Percentiles rank a stretch among this genome's conserved stretches.
Conservation (phyloP, 2,329 filamentous ascomycete species). For the Ophiostoma triangulosporum region DNA sequence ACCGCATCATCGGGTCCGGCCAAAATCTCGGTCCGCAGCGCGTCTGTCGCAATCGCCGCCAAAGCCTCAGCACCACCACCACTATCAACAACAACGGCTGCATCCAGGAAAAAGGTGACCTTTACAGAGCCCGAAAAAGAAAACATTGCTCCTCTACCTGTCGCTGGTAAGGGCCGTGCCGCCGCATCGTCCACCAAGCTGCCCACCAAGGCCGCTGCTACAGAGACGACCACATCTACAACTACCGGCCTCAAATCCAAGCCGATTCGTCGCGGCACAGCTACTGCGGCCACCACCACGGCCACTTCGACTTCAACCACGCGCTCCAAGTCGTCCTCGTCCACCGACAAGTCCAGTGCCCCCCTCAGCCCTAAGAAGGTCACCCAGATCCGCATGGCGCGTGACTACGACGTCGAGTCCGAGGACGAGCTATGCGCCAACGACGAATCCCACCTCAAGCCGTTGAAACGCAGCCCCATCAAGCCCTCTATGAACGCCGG, state of each 20-base stretch:
- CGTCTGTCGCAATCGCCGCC: conserved; percentile 16
- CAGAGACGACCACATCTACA: conserved; percentile 14
- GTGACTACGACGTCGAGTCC: conserved; percentile 31
- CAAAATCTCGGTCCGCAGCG: conserved; percentile 24
- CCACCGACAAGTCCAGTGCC: conserved; percentile 19
- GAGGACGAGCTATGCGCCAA: conserved; percentile 46
- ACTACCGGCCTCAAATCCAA: conserved; percentile 14
- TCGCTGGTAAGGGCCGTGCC: conserved; percentile 16
- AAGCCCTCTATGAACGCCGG: conserved; percentile 28
- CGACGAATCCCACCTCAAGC: conserved; percentile 36
- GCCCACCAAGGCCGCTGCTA: conserved; percentile 18
- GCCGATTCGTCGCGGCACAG: conserved; percentile 11
- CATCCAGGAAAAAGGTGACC: conserved; percentile 45
- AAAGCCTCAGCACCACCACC: neutral
- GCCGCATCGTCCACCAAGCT: neutral
- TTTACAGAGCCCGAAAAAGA: conserved; percentile 54
- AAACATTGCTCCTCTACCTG: conserved; percentile 33
- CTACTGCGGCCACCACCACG: conserved; percentile 13
- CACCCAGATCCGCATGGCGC: conserved; percentile 37
- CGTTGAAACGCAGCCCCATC: conserved; percentile 41
- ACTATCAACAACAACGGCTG: conserved; percentile 26
- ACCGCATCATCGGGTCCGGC: conserved; percentile 23
- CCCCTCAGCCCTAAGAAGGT: conserved; percentile 54
- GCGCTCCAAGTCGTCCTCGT: neutral
- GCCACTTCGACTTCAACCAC: neutral